Percentiles rank a stretch among this genome's conserved stretches.
These are phyloP conservation scores for Ascosphaera apis DNA, from an alignment of 2,329 filamentous ascomycete species.

Conservation along the genomic window DNA sequence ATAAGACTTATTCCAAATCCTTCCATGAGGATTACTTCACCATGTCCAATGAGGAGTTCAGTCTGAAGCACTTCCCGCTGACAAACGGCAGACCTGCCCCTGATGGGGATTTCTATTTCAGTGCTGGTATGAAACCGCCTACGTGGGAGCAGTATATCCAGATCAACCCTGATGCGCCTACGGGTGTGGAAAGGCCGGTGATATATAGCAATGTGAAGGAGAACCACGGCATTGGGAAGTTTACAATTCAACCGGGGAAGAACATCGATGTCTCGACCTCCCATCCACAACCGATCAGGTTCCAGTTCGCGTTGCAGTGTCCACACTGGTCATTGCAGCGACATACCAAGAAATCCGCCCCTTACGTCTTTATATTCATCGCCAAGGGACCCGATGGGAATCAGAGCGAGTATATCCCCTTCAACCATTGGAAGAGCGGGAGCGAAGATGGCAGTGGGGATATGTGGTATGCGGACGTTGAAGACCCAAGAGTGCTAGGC, in stretches of 20 bases:
- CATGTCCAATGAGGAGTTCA: conserved; percentile 57
- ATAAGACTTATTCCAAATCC: conserved; percentile 37
- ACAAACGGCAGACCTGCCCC: conserved; percentile 22
- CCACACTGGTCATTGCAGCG: conserved; percentile 55
- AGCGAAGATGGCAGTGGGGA: conserved; percentile 40
- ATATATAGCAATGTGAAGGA: conserved; percentile 25
- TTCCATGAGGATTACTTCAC: conserved; percentile 43
- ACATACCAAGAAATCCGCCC: conserved; percentile 39
- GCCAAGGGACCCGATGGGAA: conserved; percentile 43
- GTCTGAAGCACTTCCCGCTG: conserved; percentile 52
- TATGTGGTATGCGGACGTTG: conserved; percentile 62
- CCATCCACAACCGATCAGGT: conserved; percentile 34
- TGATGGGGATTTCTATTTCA: conserved; percentile 42
- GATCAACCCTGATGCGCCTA: conserved; percentile 28
- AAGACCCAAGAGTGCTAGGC: conserved; percentile 37
- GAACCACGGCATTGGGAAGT: conserved; percentile 28
- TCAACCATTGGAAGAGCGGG: conserved; percentile 28
- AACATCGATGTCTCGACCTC: conserved; percentile 37
- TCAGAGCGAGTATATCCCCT: conserved; percentile 43
- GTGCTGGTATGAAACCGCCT: conserved; percentile 38
- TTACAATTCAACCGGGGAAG: conserved; percentile 39
- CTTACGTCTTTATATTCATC: conserved; percentile 46
- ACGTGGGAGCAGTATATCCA: conserved; percentile 67
- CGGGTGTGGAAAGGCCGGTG: conserved; percentile 20
- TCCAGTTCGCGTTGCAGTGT: conserved; percentile 60